Evolutionary conservation across 306 rosid genomes (phyloP).

Genomic region (Gleditsia sinensis): DNA sequence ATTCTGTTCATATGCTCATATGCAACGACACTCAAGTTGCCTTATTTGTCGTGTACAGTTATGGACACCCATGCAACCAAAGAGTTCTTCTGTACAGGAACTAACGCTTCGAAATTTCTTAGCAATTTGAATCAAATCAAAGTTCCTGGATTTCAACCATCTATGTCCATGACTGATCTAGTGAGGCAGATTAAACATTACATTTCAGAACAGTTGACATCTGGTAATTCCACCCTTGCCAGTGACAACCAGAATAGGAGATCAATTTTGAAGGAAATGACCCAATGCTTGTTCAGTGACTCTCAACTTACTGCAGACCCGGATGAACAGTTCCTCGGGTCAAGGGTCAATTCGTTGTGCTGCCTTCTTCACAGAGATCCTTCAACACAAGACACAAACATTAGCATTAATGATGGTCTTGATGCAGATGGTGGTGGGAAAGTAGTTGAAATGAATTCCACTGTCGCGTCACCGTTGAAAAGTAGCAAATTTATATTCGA

Average conservation of each 20-base stretch:
- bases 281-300: conserved; percentile 57
- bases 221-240: conserved; percentile 36
- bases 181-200: conserved; percentile 63
- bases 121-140: conserved; percentile 51
- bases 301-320: conserved; percentile 43
- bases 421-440: conserved; percentile 23
- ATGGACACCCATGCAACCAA: conserved; percentile 39
- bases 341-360: conserved; percentile 71
- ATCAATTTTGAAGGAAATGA: conserved; percentile 60
- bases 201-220: conserved; percentile 55
- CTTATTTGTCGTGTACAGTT: conserved; percentile 31
- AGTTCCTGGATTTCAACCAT: conserved; percentile 60
- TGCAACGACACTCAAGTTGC: neutral
- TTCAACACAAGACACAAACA: conserved; percentile 39
- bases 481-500: too few relatives aligned
- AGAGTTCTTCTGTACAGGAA: conserved; percentile 46
- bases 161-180: conserved; percentile 70
- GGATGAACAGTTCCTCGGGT: conserved; percentile 66
- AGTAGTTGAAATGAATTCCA: conserved; percentile 31
- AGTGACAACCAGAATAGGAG: conserved; percentile 39
- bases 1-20: neutral
- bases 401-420: neutral
- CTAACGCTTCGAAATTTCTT: conserved; percentile 43
- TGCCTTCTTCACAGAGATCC: conserved; percentile 72
- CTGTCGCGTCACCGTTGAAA: conserved; percentile 26